Percentiles rank a stretch among this genome's conserved stretches.
Conservation (phyloP, 179 eudicot species). For the Spinacia oleracea region DNA sequence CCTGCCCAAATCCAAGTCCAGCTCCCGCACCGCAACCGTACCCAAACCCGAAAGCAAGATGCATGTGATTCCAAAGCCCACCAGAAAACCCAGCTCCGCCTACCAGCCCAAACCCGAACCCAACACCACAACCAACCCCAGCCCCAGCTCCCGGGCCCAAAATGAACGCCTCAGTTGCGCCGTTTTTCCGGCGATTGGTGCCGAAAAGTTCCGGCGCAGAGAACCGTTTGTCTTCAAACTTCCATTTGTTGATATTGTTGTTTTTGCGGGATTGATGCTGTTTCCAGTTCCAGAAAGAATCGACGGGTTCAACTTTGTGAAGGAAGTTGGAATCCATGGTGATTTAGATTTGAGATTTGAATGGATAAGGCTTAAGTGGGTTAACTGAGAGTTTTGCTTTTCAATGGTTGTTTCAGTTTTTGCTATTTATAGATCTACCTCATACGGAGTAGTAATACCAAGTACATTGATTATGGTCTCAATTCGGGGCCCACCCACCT, state of each 20-base stretch:
- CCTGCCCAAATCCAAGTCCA: conserved; percentile 69
- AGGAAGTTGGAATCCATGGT: conserved; percentile 39
- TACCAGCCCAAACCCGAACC: conserved; percentile 53
- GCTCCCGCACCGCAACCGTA: conserved; percentile 65
- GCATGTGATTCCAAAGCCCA: conserved; percentile 57
- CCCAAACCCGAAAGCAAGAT: conserved; percentile 58
- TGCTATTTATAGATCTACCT: not conserved
- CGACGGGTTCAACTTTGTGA: conserved; percentile 27
- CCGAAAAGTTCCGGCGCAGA: conserved; percentile 22
- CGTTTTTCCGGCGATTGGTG: conserved; percentile 10
- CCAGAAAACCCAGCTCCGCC: conserved; percentile 58
- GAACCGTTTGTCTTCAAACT: conserved; percentile 31
- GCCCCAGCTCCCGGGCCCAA: conserved; percentile 63
- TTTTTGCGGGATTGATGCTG: conserved; percentile 13
- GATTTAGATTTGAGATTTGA: conserved; percentile 5
- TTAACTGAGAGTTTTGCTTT: not conserved
- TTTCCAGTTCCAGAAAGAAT: conserved; percentile 41
- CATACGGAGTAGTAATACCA: too few species aligned
- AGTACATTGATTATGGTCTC: too few species aligned
- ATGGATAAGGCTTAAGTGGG: conserved; percentile 12
- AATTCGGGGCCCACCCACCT: too few species aligned
- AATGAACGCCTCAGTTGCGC: conserved; percentile 21
- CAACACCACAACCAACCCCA: conserved; percentile 67
- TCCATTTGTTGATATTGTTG: conserved; percentile 25
- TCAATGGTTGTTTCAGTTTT: not conserved